Conservation (phyloP, 2,329 filamentous ascomycete species). For the Coleophoma cylindrospora region DNA sequence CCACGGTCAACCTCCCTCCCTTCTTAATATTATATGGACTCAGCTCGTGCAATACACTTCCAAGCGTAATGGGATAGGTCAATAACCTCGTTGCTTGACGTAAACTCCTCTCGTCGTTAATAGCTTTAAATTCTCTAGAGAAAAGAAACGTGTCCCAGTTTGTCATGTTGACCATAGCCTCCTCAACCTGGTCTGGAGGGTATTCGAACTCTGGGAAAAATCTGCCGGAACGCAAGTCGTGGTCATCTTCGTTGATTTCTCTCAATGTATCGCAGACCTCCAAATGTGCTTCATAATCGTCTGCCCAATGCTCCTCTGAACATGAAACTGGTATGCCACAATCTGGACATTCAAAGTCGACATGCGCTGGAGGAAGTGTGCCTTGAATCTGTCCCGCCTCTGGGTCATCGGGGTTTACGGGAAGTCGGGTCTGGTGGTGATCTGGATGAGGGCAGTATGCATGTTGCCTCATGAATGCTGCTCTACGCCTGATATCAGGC, state of each 20-base stretch:
- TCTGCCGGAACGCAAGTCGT: conserved; percentile 84
- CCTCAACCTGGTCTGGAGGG: conserved; percentile 83
- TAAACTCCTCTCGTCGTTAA: conserved; percentile 87
- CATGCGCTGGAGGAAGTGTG: conserved; percentile 67
- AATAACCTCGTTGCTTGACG: conserved; percentile 88
- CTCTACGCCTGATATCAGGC: conserved; percentile 79
- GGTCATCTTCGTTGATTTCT: conserved; percentile 97
- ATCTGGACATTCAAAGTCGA: conserved; percentile 92
- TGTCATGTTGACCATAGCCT: conserved; percentile 91
- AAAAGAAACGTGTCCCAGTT: conserved; percentile 99
- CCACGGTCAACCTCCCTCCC: conserved; percentile 71
- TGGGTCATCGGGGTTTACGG: conserved; percentile 58
- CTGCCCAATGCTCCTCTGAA: conserved; percentile 90
- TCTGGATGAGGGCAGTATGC: conserved; percentile 89
- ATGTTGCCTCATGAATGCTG: conserved; percentile 87
- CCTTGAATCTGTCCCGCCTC: conserved; percentile 55
- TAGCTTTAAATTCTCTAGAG: conserved; percentile 82
- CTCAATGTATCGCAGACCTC: conserved; percentile 87
- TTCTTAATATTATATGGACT: conserved; percentile 83
- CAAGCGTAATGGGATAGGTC: conserved; percentile 90
- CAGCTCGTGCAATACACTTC: conserved; percentile 86
- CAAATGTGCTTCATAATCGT: conserved; percentile 89
- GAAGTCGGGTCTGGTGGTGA: conserved; percentile 70
- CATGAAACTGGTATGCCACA: conserved; percentile 94
- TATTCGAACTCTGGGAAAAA: conserved; percentile 94